Evolutionary conservation across 345 rosid genomes (phyloP).

Genomic region (Ailanthus altissimus): DNA sequence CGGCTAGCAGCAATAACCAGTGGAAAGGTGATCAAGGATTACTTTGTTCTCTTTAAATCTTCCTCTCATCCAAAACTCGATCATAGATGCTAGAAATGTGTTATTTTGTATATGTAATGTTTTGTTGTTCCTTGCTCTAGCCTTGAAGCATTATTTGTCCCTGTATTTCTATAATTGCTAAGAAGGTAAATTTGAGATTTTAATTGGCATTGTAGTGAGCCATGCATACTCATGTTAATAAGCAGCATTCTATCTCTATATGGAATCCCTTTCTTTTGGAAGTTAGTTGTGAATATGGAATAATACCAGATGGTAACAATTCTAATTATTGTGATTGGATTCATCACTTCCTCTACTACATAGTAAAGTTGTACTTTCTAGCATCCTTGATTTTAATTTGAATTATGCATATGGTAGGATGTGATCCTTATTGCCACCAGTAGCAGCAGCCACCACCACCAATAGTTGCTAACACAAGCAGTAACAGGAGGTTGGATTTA

Average conservation of each 20-base stretch:
- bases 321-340: neutral
- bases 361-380: neutral
- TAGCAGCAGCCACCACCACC: too few relatives aligned
- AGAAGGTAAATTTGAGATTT: neutral
- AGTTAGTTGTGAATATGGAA: neutral
- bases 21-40: conserved; percentile 54
- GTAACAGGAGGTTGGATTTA: too few relatives aligned
- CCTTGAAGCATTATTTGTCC: neutral
- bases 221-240: too few relatives aligned
- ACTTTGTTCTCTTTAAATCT: neutral
- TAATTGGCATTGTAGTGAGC: neutral
- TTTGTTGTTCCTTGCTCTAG: neutral
- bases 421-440: conserved; percentile 74
- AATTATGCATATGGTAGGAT: conserved; percentile 46
- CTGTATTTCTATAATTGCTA: neutral
- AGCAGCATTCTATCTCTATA: neutral
- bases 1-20: too few relatives aligned
- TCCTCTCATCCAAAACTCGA: neutral
- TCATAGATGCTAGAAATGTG: neutral
- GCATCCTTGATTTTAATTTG: conserved; percentile 9
- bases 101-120: neutral
- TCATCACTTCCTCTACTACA: neutral
- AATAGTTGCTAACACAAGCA: too few relatives aligned
- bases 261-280: neutral
- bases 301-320: neutral